Evolutionary conservation across 2,329 filamentous ascomycete genomes (phyloP).

Genomic region (Colletotrichum filicis): DNA sequence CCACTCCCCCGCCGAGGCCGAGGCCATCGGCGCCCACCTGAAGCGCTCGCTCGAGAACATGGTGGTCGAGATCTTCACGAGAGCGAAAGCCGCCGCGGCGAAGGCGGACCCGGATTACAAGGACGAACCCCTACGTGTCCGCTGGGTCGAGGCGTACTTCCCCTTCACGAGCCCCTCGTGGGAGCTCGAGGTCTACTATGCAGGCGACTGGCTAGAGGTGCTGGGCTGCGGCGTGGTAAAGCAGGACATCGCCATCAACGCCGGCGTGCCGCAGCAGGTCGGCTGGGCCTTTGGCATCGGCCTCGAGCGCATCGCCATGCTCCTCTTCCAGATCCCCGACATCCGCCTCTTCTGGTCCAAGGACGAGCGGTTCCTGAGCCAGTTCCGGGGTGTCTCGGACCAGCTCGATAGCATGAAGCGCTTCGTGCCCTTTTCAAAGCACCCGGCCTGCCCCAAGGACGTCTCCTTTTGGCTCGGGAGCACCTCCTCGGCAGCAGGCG

Average conservation of each 20-base stretch:
- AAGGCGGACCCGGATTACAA: constrained; percentile 59
- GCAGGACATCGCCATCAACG: constrained; percentile 83
- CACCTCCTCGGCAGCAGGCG: constrained; percentile 59
- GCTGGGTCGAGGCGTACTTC: constrained; percentile 98
- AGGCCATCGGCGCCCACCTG: constrained; percentile 85
- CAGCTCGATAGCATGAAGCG: constrained; percentile 61
- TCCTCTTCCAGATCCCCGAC: constrained; percentile 94
- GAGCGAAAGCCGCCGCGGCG: constrained; percentile 75
- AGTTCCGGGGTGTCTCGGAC: constrained; percentile 76
- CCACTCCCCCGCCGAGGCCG: constrained; percentile 81
- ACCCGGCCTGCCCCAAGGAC: constrained; percentile 90
- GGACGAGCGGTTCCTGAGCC: constrained; percentile 85
- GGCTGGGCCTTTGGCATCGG: constrained; percentile 98
- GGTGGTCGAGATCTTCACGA: constrained; percentile 88
- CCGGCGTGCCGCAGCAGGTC: constrained; percentile 77
- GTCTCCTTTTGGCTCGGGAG: constrained; percentile 89
- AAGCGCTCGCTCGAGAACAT: constrained; percentile 91
- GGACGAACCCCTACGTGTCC: constrained; percentile 81
- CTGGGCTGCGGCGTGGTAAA: constrained; percentile 92
- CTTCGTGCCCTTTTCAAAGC: constrained; percentile 90
- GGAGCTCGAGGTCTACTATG: constrained; percentile 96
- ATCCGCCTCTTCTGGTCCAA: constrained; percentile 96
- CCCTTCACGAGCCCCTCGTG: constrained; percentile 96
- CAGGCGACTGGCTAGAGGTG: constrained; percentile 94
- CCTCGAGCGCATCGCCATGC: constrained; percentile 95